phyloP scores from a whole-genome alignment of 345 rosid genomes.

The Euphorbia tirucalli region DNA sequence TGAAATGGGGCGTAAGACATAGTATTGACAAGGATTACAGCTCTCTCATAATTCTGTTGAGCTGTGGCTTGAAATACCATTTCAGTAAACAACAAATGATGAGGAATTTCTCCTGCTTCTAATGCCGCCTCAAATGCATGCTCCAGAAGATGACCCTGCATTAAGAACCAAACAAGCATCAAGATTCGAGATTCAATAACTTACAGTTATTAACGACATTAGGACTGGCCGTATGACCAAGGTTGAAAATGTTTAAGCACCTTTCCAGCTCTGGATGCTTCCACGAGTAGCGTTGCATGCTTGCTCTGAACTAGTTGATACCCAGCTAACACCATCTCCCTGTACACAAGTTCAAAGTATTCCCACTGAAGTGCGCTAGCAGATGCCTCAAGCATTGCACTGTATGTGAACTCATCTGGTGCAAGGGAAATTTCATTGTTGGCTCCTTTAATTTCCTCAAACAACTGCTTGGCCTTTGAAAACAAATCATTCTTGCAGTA shows the following conservation, averaged over 20 bases:
- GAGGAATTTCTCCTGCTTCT: constrained; percentile 86
- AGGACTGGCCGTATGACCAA: too few species aligned
- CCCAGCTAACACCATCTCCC: constrained; percentile 68
- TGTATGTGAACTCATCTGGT: constrained; percentile 72
- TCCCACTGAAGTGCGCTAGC: constrained; percentile 86
- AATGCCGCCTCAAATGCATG: constrained; percentile 74
- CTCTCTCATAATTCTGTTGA: constrained; percentile 56
- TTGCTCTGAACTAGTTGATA: constrained; percentile 68
- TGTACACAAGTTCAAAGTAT: constrained; percentile 81
- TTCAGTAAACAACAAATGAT: constrained; percentile 55
- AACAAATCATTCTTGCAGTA: constrained; percentile 79
- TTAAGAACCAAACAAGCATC: constrained; percentile 21
- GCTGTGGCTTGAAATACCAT: constrained; percentile 61
- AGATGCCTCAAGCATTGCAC: constrained; percentile 85
- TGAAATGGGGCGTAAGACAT: constrained; percentile 77
- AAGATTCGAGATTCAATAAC: not conserved
- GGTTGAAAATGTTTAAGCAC: constrained; percentile 37
- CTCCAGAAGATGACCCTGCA: constrained; percentile 74
- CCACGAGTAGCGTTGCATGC: constrained; percentile 51
- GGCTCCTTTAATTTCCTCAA: constrained; percentile 50
- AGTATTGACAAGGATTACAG: constrained; percentile 50
- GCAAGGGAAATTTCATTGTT: constrained; percentile 24
- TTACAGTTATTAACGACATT: too few species aligned
- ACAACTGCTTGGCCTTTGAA: constrained; percentile 72
- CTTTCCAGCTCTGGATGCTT: constrained; percentile 88